Evolutionary conservation across 2,329 filamentous ascomycete species (phyloP).

Genomic region (Hymenoscyphus linearis): DNA sequence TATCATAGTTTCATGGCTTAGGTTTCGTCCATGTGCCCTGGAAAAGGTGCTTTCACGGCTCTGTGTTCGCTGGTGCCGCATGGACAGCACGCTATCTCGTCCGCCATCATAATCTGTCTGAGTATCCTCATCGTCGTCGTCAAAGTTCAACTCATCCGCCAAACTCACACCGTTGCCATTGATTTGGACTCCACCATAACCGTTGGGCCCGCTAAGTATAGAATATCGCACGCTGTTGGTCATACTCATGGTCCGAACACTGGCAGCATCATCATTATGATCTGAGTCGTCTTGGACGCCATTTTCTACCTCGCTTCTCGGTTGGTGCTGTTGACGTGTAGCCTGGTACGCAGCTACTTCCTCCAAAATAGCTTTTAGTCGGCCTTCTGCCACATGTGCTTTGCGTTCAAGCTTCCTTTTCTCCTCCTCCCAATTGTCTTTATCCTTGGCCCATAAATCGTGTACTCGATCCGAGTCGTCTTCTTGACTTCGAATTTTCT

Average conservation of each 20-base stretch:
- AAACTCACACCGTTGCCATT: slow-evolving; percentile 72
- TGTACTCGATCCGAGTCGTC: slow-evolving; percentile 77
- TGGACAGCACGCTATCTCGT: slow-evolving; percentile 51
- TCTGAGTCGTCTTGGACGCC: slow-evolving; percentile 51
- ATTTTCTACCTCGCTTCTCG: slow-evolving; percentile 58
- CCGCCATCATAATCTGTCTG: slow-evolving; percentile 68
- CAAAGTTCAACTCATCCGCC: slow-evolving; percentile 86
- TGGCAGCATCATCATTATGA: slow-evolving; percentile 61
- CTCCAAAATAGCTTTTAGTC: slow-evolving; percentile 76
- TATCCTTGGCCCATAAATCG: slow-evolving; percentile 77
- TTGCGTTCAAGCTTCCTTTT: slow-evolving; percentile 77
- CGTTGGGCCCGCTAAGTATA: slow-evolving; percentile 52
- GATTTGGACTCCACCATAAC: slow-evolving; percentile 47
- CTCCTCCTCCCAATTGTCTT: slow-evolving; percentile 78
- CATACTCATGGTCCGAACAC: slow-evolving; percentile 69
- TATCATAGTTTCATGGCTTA: slow-evolving; percentile 53
- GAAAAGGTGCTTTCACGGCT: slow-evolving; percentile 53
- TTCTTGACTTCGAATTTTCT: slow-evolving; percentile 72
- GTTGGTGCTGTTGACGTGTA: slow-evolving; percentile 42
- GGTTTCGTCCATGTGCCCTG: slow-evolving; percentile 48
- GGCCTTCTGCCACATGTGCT: slow-evolving; percentile 82
- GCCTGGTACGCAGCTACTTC: slow-evolving; percentile 73
- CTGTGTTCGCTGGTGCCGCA: slow-evolving; percentile 46
- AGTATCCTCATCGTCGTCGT: slow-evolving; percentile 68
- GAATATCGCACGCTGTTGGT: slow-evolving; percentile 71